Percentiles rank a stretch among this genome's conserved stretches.
Conservation (phyloP, 345 rosid genomes). For the Ailanthus altissimus region DNA sequence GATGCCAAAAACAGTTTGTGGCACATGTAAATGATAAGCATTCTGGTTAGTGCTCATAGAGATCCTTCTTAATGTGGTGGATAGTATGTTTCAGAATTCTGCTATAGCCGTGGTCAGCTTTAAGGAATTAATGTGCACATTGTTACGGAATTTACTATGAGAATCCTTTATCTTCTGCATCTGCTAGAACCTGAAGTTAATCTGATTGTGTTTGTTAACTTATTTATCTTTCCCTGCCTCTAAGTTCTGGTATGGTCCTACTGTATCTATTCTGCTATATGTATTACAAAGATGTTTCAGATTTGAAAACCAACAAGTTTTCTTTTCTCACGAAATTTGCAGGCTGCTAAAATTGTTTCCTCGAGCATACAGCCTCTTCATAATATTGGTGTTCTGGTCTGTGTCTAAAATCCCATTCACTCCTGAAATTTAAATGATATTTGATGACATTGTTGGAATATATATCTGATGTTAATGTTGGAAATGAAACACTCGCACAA, state of each 20-base stretch:
- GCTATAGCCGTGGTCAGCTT: neutral
- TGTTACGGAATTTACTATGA: neutral
- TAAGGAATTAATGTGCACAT: neutral
- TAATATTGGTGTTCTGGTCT: slow-evolving; percentile 60
- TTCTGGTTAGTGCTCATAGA: neutral
- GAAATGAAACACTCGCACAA: no score
- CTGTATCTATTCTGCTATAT: neutral
- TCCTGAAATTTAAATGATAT: neutral
- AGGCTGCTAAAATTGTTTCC: slow-evolving; percentile 76
- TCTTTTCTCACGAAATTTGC: slow-evolving; percentile 15
- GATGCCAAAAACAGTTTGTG: neutral
- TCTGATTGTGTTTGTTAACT: neutral
- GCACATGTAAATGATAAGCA: neutral
- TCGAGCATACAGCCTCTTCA: slow-evolving; percentile 84
- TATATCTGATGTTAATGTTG: neutral
- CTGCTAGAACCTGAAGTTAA: no score
- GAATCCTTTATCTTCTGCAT: neutral
- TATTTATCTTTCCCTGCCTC: neutral
- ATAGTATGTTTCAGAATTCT: neutral
- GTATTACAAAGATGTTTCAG: neutral
- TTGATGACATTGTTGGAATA: neutral
- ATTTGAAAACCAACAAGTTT: neutral
- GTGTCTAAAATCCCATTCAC: slow-evolving; percentile 21
- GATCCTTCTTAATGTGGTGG: neutral
- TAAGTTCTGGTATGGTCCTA: neutral